phyloP scores from a whole-genome alignment of 192 early-diverging fungal species.

The Spizellomyces sp. region DNA sequence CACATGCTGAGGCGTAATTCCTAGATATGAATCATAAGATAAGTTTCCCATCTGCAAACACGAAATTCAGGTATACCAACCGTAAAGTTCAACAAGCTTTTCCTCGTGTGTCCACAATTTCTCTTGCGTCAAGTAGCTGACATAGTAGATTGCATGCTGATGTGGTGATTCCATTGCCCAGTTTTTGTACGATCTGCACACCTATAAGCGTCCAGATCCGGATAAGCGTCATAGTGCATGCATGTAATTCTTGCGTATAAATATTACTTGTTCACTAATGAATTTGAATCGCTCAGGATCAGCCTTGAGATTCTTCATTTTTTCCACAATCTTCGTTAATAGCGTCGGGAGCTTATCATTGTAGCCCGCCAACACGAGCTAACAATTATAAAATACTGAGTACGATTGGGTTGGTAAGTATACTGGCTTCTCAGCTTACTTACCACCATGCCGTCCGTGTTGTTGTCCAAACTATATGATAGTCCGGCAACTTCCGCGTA shows the following conservation, averaged over 20 bases:
- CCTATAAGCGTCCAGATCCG: constrained; percentile 29
- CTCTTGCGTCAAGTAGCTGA: constrained; percentile 75
- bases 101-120: constrained; percentile 79
- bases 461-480: constrained; percentile 71
- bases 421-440: not conserved
- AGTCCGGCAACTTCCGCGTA: constrained; percentile 89
- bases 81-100: constrained; percentile 70
- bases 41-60: not conserved
- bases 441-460: constrained; percentile 57
- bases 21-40: not conserved
- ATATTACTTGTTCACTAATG: constrained; percentile 67
- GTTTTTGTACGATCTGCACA: constrained; percentile 75
- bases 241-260: not conserved
- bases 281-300: constrained; percentile 74
- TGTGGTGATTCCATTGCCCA: constrained; percentile 77
- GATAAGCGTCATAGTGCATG: not conserved
- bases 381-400: constrained; percentile 30
- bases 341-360: constrained; percentile 83
- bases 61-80: constrained; percentile 5
- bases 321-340: constrained; percentile 68
- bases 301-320: constrained; percentile 66
- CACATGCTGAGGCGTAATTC: constrained; percentile 73
- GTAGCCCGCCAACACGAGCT: constrained; percentile 77
- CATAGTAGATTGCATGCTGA: constrained; percentile 76
- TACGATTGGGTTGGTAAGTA: not conserved